A percentile compares a stretch with the other conserved stretches of the same genome.
Conservation (phyloP, 139 green algal genomes). For the Pleodorina starrii region DNA sequence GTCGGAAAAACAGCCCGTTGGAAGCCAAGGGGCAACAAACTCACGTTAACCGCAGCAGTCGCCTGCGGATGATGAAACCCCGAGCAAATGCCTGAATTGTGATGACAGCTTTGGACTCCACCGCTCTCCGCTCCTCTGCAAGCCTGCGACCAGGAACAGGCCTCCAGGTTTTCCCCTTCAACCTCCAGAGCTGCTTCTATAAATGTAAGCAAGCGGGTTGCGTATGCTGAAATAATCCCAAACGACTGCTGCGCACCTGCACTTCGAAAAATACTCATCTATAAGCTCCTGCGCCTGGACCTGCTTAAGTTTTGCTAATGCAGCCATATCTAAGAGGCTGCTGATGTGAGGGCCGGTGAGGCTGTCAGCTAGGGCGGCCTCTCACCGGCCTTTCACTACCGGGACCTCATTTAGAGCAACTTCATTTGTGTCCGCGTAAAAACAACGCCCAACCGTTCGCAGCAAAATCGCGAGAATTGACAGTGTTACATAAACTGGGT, state of each 20-base stretch:
- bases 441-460: too few relatives aligned
- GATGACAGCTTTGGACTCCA: constrained; percentile 30
- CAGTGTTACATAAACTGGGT: too few relatives aligned
- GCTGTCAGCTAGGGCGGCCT: constrained; percentile 28
- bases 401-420: too few relatives aligned
- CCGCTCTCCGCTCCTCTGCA: constrained; percentile 21
- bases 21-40: background rate
- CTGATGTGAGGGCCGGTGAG: background rate
- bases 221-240: background rate
- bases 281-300: constrained; percentile 16
- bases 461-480: too few relatives aligned
- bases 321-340: background rate
- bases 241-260: constrained; percentile 14
- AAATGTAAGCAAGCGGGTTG: background rate
- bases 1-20: too few relatives aligned
- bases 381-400: constrained; percentile 26
- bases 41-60: constrained; percentile 50
- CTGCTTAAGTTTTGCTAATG: constrained; percentile 13
- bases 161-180: background rate
- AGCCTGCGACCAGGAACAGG: constrained; percentile 3
- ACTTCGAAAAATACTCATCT: constrained; percentile 41
- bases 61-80: constrained; percentile 48
- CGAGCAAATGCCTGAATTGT: constrained; percentile 47
- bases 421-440: too few relatives aligned
- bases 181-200: background rate